Base-by-base conservation (phyloP, 23 red algal genomes). In the Cyanidioschyzon merolae region DNA sequence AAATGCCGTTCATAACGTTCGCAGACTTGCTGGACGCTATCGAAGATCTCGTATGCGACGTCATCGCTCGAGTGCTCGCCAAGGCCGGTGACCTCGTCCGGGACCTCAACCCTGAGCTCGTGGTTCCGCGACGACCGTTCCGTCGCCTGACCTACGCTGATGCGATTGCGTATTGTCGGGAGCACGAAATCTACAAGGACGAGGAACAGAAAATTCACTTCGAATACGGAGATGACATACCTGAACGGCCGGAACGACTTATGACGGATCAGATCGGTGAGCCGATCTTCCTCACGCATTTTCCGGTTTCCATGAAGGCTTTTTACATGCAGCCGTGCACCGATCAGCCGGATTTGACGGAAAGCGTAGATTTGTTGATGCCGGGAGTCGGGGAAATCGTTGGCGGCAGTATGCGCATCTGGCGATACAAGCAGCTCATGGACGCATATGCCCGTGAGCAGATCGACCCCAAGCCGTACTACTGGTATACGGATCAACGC, bases 271-370 rank as follows among this genome's bases (percentile, higher is more conserved):
- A 86, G 67, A 96, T 96, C 58, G 87, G 87, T 40, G 76, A 87
- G 68, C 92, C 92, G 37, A 96, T 96, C 59, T 82, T 96, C 58
- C 77, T 96, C 29, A 79, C 40, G 39, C 79, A 79, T 25, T 96
- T 96, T 57, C 92, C 92, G 25, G 83, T 85, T 2, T 76, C 79
- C 12, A 37, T 96, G 68, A 96, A 96, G 79, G 87, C 87, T 30
- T 96, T 96, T 58, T 96, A 96, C 79, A 96, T 96, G 92, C 83
- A 96, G 45, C 85, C 86, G 50, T 96, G 92, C 80, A 71, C 78
- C 36, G 92, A 96, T 71, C 85, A 96, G 41, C 77, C 38, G 45
- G 75, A 59, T 34, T 40, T 96, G 2, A 96, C 92, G 1, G 92
- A 96, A 79, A 87, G 83, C 15, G 87, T 96, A 0, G 92, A 96